Evolutionary conservation across 805 yeast species (phyloP).

Genomic region (Gaillardinia entomophila): DNA sequence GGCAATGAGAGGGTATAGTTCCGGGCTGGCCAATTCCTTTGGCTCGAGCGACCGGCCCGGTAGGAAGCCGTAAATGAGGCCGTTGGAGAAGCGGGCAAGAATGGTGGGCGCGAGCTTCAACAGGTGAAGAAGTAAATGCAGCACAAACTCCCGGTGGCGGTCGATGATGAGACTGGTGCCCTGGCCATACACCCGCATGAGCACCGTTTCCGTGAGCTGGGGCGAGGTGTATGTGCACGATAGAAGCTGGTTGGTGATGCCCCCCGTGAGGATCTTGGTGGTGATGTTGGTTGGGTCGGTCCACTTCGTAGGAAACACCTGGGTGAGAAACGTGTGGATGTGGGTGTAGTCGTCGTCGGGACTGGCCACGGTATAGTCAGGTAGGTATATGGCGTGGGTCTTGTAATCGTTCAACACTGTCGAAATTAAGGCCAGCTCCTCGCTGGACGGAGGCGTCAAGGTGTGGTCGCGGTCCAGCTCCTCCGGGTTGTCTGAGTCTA

Average conservation of each 20-base stretch:
- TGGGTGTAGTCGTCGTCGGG: constrained; percentile 28
- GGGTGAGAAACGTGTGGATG: constrained; percentile 31
- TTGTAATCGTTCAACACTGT: constrained; percentile 21
- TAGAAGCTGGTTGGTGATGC: constrained; percentile 58
- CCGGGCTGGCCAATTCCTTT: constrained; percentile 43
- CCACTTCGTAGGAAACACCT: constrained; percentile 44
- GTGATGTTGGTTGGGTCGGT: constrained; percentile 17
- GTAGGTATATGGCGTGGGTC: constrained; percentile 47
- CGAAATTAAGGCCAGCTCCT: constrained; percentile 2
- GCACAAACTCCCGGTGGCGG: constrained; percentile 66
- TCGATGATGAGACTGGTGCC: constrained; percentile 71
- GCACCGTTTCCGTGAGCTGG: constrained; percentile 29
- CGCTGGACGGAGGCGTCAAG: neutral
- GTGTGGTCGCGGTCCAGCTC: neutral
- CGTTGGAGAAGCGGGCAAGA: constrained; percentile 64
- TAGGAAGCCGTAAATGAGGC: constrained; percentile 64
- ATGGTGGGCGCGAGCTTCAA: constrained; percentile 63
- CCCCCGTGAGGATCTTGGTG: constrained; percentile 50
- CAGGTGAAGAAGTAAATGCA: constrained; percentile 58
- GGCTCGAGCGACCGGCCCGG: constrained; percentile 59
- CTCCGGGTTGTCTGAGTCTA: constrained; percentile 11
- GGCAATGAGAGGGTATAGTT: constrained; percentile 54
- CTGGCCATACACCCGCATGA: constrained; percentile 68
- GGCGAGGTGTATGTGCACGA: constrained; percentile 31
- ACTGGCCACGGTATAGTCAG: constrained; percentile 36